Base-by-base conservation (phyloP, 352 stramenopile genomes). In the Phytophthora capsici region DNA sequence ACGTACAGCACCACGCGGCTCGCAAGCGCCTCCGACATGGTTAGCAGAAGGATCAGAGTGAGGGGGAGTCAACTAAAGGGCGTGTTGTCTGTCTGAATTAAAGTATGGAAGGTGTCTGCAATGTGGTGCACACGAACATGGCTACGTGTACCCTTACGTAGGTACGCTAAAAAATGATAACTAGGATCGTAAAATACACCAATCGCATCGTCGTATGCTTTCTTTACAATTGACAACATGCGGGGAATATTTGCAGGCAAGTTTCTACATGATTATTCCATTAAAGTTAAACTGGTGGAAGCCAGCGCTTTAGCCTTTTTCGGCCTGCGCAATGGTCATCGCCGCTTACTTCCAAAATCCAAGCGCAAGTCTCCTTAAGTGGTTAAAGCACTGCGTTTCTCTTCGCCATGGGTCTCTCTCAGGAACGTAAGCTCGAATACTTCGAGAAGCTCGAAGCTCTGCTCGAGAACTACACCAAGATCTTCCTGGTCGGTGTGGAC, bases 401-500 rank as follows among this genome's bases (percentile, higher is more conserved):
- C 53, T 71, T 57, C 26, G 80, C 61, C 73, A 98, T 98, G 94
- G 92, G 92, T 93, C 91, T 99, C 69, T 97, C 95, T 63, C 82
- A 96, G 67, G 93, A 98, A 97, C 96, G 96, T 80, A 99, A 99
- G 87, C 83, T 92, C 67, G 96, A 99, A 67, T 99, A 99, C 91
- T 99, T 99, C 81, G 75, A 78, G 41, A 94, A 95, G 63, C 93
- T 99, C 69, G 98, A 99, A 85, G 55, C 81, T 37, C 86, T 99
- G 44, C 89, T 99, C 55, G 85, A 96, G 47, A 94, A 89, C 57
- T 99, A 99, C 93, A 97, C 82, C 80, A 98, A 98, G 81, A 97
- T 98, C 86, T 99, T 99, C 83, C 71, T 99, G 55, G 97, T 99
- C 19, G 84, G 90, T 69, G 96, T 99, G 57, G 97, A 99, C 91